Evolutionary conservation across 306 rosid genomes (phyloP).

Genomic region (Clitoria ternatea): DNA sequence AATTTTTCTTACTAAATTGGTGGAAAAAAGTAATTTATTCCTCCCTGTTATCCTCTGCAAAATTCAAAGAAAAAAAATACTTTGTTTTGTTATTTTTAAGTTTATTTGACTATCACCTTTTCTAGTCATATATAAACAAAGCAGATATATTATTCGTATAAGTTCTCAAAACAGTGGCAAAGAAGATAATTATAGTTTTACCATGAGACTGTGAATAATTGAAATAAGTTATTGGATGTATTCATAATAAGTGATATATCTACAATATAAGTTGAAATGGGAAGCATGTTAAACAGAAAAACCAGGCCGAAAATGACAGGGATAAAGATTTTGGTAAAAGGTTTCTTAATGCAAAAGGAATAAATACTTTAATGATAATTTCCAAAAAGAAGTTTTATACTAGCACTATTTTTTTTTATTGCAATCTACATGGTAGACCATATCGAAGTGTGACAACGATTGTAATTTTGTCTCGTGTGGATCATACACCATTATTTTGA

Average conservation of each 20-base stretch:
- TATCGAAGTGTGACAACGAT: slow-evolving; percentile 20
- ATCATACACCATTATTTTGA: slow-evolving; percentile 18
- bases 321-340: background rate
- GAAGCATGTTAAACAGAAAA: background rate
- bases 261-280: background rate
- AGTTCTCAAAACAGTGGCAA: background rate
- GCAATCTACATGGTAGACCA: slow-evolving; percentile 17
- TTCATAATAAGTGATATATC: background rate
- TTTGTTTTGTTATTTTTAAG: background rate
- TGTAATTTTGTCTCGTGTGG: slow-evolving; percentile 25
- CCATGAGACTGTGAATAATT: background rate
- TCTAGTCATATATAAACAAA: background rate
- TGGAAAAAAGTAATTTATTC: background rate
- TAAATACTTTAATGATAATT: background rate
- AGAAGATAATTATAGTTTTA: background rate
- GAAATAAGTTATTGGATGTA: background rate
- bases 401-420: background rate
- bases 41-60: background rate
- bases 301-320: background rate
- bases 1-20: background rate
- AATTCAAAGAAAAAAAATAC: background rate
- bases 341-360: background rate
- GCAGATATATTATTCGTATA: background rate
- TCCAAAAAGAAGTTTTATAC: background rate
- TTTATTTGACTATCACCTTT: background rate